These are phyloP conservation scores for Rossbeevera mucosa DNA, from an alignment of 768 basidiomycete species.

Conservation along the genomic window DNA sequence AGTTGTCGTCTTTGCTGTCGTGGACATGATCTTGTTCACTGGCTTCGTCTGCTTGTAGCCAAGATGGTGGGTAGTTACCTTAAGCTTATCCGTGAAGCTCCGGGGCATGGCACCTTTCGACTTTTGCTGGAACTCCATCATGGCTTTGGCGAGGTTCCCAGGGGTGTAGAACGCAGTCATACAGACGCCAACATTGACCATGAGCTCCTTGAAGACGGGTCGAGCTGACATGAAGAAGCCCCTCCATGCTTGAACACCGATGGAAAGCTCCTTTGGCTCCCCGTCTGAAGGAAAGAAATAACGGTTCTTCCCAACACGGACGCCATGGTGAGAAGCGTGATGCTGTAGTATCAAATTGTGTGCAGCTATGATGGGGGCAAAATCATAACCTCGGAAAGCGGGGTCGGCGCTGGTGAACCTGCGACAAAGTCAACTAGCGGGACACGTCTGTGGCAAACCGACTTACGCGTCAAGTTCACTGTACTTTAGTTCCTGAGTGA, in stretches of 20 bases:
- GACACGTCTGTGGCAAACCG: neutral
- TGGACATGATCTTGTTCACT: constrained; percentile 35
- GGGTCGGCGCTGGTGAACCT: constrained; percentile 40
- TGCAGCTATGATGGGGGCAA: constrained; percentile 40
- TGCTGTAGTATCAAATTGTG: constrained; percentile 46
- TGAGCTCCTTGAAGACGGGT: constrained; percentile 43
- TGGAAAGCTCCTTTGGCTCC: constrained; percentile 25
- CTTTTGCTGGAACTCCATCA: constrained; percentile 42
- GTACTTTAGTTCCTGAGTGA: constrained; percentile 28
- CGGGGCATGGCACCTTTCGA: constrained; percentile 43
- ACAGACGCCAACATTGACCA: constrained; percentile 52
- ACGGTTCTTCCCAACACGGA: constrained; percentile 46
- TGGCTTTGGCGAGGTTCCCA: constrained; percentile 58
- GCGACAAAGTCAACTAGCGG: neutral
- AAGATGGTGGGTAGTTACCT: constrained; percentile 53
- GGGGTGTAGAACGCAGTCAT: constrained; percentile 54
- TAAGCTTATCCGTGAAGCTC: constrained; percentile 49
- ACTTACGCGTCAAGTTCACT: constrained; percentile 34
- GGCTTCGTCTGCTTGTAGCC: constrained; percentile 51
- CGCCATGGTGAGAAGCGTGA: constrained; percentile 40
- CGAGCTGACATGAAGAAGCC: constrained; percentile 52
- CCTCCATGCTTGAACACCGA: constrained; percentile 41
- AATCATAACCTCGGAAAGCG: constrained; percentile 36
- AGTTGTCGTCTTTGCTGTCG: constrained; percentile 40
- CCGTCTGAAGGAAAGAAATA: constrained; percentile 43